These are phyloP conservation scores for Knufia petricola DNA, from an alignment of 2,329 filamentous ascomycete species.

Conservation along the genomic window DNA sequence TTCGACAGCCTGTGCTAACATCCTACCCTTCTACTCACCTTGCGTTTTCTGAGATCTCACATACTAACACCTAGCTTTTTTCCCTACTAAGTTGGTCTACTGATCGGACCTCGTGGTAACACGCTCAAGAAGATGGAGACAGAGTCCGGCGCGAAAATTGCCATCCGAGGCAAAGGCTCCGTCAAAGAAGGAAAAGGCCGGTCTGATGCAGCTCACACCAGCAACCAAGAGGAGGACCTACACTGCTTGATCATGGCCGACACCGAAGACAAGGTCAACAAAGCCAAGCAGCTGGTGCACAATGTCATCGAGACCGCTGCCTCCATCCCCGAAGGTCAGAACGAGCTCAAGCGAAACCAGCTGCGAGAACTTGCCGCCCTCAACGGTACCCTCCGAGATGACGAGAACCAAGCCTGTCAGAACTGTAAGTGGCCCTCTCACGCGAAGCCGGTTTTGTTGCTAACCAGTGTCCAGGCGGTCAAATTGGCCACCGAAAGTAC, in stretches of 20 bases:
- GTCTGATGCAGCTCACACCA: conserved; percentile 96
- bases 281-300: conserved; percentile 95
- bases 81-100: conserved; percentile 93
- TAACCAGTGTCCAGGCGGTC: conserved; percentile 48
- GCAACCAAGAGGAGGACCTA: conserved; percentile 98
- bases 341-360: conserved; percentile 97
- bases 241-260: conserved; percentile 99
- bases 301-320: conserved; percentile 98
- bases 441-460: neutral
- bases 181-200: conserved; percentile 99
- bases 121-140: conserved; percentile 99
- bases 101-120: conserved; percentile 99
- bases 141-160: conserved; percentile 96
- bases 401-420: conserved; percentile 98
- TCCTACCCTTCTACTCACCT: conserved; percentile 25
- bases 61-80: conserved; percentile 88
- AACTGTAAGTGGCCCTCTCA: conserved; percentile 54
- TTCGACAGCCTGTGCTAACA: conserved; percentile 28
- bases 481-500: conserved; percentile 98
- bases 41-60: conserved; percentile 27
- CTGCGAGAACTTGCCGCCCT: conserved; percentile 93
- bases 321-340: conserved; percentile 96
- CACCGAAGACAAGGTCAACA: conserved; percentile 98
- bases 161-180: conserved; percentile 97
- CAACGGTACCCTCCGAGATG: conserved; percentile 97